Evolutionary conservation across 108 stramenopile genomes (phyloP).

Genomic region (Fragilariopsis cylindrus): DNA sequence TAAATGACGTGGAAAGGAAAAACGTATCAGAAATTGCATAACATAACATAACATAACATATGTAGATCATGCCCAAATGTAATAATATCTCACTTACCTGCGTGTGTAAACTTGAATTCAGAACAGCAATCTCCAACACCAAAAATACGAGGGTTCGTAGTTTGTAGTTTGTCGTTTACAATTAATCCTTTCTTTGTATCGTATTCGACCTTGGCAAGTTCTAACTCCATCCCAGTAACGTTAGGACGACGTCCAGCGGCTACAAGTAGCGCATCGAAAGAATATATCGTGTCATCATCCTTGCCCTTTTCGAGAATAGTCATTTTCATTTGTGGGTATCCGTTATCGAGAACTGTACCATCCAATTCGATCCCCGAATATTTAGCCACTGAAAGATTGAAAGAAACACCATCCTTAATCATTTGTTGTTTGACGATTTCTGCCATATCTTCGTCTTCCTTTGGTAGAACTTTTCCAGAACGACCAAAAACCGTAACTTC

Average conservation of each 20-base stretch:
- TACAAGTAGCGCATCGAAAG: conserved; percentile 70
- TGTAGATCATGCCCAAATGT: too few relatives aligned
- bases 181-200: conserved; percentile 67
- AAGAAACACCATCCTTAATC: conserved; percentile 61
- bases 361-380: conserved; percentile 50
- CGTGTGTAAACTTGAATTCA: conserved; percentile 89
- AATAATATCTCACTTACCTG: not conserved
- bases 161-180: conserved; percentile 82
- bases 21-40: too few relatives aligned
- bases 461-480: conserved; percentile 65
- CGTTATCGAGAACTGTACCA: conserved; percentile 46
- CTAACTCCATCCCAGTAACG: conserved; percentile 83
- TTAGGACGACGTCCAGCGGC: conserved; percentile 88
- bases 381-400: conserved; percentile 43
- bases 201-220: conserved; percentile 75
- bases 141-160: conserved; percentile 66
- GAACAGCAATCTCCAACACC: conserved; percentile 83
- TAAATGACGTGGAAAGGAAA: too few relatives aligned
- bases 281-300: conserved; percentile 22
- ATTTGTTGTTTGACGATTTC: conserved; percentile 56
- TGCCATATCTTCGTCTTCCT: conserved; percentile 77
- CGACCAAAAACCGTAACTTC: conserved; percentile 76
- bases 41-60: too few relatives aligned
- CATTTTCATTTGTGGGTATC: conserved; percentile 48
- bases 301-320: conserved; percentile 45